phyloP scores from a whole-genome alignment of 176 grass and related monocot species.

The Carex kokanica region DNA sequence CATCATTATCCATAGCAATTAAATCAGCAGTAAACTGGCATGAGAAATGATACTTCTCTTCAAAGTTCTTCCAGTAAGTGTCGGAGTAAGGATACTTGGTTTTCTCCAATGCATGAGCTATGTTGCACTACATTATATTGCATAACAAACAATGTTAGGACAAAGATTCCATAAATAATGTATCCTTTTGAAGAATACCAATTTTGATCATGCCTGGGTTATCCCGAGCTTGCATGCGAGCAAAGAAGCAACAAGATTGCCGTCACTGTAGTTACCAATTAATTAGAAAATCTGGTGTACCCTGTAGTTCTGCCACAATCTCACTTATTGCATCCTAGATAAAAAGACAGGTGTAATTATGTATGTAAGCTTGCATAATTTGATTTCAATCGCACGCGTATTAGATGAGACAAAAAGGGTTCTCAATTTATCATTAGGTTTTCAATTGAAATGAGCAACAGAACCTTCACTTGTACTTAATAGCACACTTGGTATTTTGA shows the following conservation, averaged over 20 bases:
- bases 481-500: neutral
- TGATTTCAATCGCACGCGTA: neutral
- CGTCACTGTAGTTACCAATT: constrained; percentile 96
- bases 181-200: neutral
- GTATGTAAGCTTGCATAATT: neutral
- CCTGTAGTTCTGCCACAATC: constrained; percentile 80
- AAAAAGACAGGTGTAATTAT: neutral
- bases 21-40: constrained; percentile 99
- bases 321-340: constrained; percentile 83
- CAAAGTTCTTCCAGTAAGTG: constrained; percentile 87
- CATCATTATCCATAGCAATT: constrained; percentile 88
- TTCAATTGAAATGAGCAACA: neutral
- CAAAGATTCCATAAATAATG: neutral
- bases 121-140: constrained; percentile 67
- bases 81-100: constrained; percentile 97
- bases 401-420: neutral
- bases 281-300: constrained; percentile 85
- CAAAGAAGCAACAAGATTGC: constrained; percentile 95
- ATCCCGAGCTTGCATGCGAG: constrained; percentile 83
- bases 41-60: constrained; percentile 89
- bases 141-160: constrained; percentile 13
- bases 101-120: constrained; percentile 96
- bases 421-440: neutral
- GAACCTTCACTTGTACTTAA: neutral
- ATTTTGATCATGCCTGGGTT: constrained; percentile 53